A percentile compares a stretch with the other conserved stretches of the same genome.
Evolutionary conservation across 2,329 filamentous ascomycete species (phyloP).

Genomic region (Cladosporium sp.): DNA sequence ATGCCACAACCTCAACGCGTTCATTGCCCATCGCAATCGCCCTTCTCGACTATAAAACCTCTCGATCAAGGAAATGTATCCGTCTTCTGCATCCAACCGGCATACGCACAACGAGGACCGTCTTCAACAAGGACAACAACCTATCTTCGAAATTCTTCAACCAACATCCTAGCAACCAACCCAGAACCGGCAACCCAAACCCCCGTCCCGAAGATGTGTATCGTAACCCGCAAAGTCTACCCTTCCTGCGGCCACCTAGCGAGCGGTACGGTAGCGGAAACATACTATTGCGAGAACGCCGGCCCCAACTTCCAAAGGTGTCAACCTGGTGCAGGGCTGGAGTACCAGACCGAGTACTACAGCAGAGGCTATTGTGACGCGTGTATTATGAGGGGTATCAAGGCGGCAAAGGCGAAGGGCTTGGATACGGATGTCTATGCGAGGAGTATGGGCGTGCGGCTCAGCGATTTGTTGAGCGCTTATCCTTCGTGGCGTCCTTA

Average conservation of each 20-base stretch:
- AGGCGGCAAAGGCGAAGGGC: not conserved
- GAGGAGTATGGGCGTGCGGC: not conserved
- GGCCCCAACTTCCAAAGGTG: not conserved
- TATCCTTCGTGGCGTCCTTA: not conserved
- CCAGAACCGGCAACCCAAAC: no score
- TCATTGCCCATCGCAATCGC: not conserved
- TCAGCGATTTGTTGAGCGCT: not conserved
- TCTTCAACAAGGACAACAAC: not conserved
- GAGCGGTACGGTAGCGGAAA: not conserved
- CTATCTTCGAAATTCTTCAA: not conserved
- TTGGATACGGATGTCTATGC: not conserved
- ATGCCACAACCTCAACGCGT: not conserved
- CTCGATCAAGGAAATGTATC: not conserved
- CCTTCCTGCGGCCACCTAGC: not conserved
- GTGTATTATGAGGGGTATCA: not conserved
- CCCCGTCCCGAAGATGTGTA: not conserved
- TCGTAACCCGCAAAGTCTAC: not conserved
- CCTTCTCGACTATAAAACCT: not conserved
- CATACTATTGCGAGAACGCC: not conserved
- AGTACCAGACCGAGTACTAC: not conserved
- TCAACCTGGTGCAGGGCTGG: not conserved
- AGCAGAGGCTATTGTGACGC: not conserved
- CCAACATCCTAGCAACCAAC: not conserved
- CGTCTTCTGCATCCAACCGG: not conserved
- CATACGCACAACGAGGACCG: not conserved